Evolutionary conservation across 306 rosid species (phyloP).

Genomic region (Castanopsis chinensis): DNA sequence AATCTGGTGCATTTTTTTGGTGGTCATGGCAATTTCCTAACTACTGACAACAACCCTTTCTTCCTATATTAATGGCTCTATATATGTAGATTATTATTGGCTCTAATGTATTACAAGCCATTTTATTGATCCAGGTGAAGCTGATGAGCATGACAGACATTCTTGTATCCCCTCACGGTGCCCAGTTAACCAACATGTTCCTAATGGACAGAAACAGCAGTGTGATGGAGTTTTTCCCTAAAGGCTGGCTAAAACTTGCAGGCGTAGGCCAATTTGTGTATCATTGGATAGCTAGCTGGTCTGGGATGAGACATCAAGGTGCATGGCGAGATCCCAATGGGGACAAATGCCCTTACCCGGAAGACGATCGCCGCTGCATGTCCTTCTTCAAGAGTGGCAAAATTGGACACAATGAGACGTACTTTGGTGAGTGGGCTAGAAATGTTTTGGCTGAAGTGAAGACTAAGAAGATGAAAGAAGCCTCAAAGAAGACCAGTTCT

Average conservation of each 20-base stretch:
- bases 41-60: no score
- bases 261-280: conserved; percentile 65
- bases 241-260: conserved; percentile 64
- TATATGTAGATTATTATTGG: neutral
- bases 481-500: neutral
- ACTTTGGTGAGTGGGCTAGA: conserved; percentile 54
- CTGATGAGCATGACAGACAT: conserved; percentile 62
- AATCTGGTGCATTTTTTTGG: no score
- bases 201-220: conserved; percentile 68
- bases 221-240: conserved; percentile 72
- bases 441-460: conserved; percentile 45
- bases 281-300: conserved; percentile 70
- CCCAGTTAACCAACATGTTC: conserved; percentile 65
- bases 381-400: conserved; percentile 41
- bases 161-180: conserved; percentile 64
- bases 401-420: conserved; percentile 49
- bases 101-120: neutral
- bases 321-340: conserved; percentile 67
- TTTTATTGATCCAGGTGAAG: conserved; percentile 37
- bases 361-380: conserved; percentile 63
- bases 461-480: conserved; percentile 37
- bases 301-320: conserved; percentile 63
- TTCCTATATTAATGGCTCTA: no score
- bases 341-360: conserved; percentile 29
- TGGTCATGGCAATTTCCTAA: no score